Percentiles rank a stretch among this genome's conserved stretches.
Conservation (phyloP, 495 filamentous ascomycete species). For the Daldinia concentrica region DNA sequence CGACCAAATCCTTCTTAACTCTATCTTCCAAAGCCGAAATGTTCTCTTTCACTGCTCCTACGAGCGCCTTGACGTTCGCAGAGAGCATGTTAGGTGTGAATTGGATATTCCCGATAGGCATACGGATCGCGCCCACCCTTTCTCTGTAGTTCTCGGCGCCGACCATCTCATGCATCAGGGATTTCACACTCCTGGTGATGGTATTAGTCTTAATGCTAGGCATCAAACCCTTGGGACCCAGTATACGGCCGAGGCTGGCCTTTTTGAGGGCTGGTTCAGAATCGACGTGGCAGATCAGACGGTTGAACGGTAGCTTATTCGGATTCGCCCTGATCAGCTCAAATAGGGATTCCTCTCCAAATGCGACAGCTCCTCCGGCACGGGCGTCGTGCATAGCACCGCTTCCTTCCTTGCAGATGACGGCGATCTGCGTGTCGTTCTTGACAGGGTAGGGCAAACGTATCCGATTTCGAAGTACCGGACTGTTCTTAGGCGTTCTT, state of each 20-base stretch:
- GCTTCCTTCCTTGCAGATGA: constrained; percentile 84
- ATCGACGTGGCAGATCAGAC: constrained; percentile 85
- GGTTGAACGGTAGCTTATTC: constrained; percentile 79
- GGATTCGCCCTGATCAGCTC: constrained; percentile 70
- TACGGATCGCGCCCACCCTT: constrained; percentile 80
- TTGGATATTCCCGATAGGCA: constrained; percentile 89
- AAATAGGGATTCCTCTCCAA: constrained; percentile 87
- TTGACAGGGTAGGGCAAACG: constrained; percentile 88
- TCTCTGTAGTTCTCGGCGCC: constrained; percentile 90
- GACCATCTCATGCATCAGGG: constrained; percentile 76
- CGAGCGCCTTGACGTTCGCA: constrained; percentile 82
- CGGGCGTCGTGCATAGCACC: constrained; percentile 72
- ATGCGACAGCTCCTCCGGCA: constrained; percentile 77
- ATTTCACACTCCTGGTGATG: constrained; percentile 78
- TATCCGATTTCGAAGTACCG: constrained; percentile 85
- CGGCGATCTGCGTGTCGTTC: constrained; percentile 83
- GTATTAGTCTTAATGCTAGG: constrained; percentile 87
- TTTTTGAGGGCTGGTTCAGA: constrained; percentile 77
- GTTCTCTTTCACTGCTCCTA: constrained; percentile 81
- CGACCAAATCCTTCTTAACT: constrained; percentile 82
- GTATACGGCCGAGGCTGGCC: constrained; percentile 76
- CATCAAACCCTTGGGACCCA: constrained; percentile 93
- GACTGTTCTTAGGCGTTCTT: constrained; percentile 80
- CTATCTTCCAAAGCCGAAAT: constrained; percentile 72
- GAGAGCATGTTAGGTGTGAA: constrained; percentile 88